These are phyloP conservation scores for Dioscorea alata DNA, from an alignment of 106 monocot species.

Conservation along the genomic window DNA sequence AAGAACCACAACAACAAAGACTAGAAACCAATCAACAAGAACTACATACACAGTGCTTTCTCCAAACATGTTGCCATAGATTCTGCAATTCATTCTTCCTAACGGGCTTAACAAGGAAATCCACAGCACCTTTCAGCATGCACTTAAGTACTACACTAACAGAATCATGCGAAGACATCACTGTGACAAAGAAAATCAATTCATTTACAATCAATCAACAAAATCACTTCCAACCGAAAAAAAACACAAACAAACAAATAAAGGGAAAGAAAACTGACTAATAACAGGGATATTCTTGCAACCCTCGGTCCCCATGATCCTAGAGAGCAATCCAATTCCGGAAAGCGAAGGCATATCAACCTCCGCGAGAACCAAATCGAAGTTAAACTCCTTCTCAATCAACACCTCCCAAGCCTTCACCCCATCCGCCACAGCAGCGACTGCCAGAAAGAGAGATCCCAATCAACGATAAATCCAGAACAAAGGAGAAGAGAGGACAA, in stretches of 20 bases:
- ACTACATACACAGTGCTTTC: constrained; percentile 75
- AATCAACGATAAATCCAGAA: not conserved
- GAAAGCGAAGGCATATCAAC: constrained; percentile 6
- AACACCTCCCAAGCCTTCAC: constrained; percentile 11
- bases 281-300: constrained; percentile 7
- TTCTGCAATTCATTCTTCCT: constrained; percentile 87
- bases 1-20: no score
- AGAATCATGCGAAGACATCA: constrained; percentile 4
- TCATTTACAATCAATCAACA: not conserved
- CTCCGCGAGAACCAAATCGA: constrained; percentile 5
- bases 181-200: not conserved
- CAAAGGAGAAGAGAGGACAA: not conserved
- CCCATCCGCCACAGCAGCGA: constrained; percentile 7
- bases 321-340: not conserved
- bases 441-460: not conserved
- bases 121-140: constrained; percentile 13
- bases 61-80: constrained; percentile 98
- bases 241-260: not conserved
- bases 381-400: constrained; percentile 1
- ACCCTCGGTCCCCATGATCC: constrained; percentile 2
- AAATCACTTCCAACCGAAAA: not conserved
- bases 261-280: not conserved
- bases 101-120: constrained; percentile 18
- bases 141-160: constrained; percentile 3
- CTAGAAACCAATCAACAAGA: not conserved